These are phyloP conservation scores for Annona cherimola DNA, from an alignment of 164 flowering plant species.

Conservation along the genomic window DNA sequence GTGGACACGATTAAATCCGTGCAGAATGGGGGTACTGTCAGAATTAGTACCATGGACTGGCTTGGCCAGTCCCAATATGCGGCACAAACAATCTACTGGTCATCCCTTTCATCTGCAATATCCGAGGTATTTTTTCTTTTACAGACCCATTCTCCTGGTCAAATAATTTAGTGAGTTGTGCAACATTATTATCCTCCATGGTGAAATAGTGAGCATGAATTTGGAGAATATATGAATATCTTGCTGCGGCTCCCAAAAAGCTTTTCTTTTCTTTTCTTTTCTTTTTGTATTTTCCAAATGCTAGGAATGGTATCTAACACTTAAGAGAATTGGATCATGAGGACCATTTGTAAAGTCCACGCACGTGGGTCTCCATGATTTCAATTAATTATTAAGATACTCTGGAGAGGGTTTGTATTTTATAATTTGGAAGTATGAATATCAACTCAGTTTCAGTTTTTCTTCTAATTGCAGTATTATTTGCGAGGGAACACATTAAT, in stretches of 20 bases:
- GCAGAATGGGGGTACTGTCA: conserved; percentile 45
- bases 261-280: no score
- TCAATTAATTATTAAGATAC: no score
- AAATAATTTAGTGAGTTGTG: not conserved
- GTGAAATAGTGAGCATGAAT: no score
- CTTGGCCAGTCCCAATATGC: conserved; percentile 83
- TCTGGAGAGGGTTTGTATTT: no score
- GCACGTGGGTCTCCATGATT: no score
- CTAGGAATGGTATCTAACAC: no score
- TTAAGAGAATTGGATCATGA: no score
- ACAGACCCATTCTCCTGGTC: not conserved
- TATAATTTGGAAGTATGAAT: no score
- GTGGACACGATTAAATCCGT: conserved; percentile 84
- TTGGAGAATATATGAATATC: no score
- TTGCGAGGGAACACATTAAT: not conserved
- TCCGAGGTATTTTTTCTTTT: conserved; percentile 54
- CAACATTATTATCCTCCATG: not conserved
- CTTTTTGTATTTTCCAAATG: no score
- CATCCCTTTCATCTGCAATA: conserved; percentile 80
- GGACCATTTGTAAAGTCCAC: no score
- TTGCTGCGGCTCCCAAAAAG: no score
- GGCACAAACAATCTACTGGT: conserved; percentile 62
- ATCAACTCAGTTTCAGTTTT: not conserved
- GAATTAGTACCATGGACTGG: conserved; percentile 95
- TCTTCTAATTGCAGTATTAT: not conserved